Evolutionary conservation across 1,284 basidiomycete species (phyloP).

Genomic region (Malassezia sp.): DNA sequence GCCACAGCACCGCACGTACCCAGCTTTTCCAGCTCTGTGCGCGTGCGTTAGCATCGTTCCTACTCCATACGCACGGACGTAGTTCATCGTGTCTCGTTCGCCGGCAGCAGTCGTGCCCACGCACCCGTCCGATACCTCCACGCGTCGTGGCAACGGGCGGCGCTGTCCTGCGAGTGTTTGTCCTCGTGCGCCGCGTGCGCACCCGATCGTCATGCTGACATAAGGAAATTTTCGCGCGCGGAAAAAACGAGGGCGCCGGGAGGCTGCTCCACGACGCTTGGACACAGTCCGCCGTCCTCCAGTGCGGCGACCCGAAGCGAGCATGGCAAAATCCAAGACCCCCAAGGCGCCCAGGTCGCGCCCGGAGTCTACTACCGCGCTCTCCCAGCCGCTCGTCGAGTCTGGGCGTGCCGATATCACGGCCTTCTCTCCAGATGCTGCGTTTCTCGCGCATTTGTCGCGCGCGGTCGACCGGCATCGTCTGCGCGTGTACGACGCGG

Average conservation of each 20-base stretch:
- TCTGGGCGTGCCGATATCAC: conserved; percentile 54
- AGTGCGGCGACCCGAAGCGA: no score
- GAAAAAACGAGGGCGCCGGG: neutral
- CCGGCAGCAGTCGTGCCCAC: no score
- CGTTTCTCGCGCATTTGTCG: conserved; percentile 58
- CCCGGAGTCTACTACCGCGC: conserved; percentile 50
- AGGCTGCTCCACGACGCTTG: neutral
- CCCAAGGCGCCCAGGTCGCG: conserved; percentile 32
- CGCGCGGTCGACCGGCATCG: conserved; percentile 64
- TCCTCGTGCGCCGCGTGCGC: no score
- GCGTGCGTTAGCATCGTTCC: conserved; percentile 6
- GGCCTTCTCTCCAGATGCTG: conserved; percentile 56
- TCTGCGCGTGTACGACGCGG: conserved; percentile 57
- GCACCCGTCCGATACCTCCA: no score
- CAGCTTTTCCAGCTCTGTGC: conserved; percentile 43
- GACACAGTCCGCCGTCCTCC: no score
- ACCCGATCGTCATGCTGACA: neutral
- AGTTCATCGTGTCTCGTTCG: conserved; percentile 43
- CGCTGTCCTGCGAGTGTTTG: conserved; percentile 4
- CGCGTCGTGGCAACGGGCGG: neutral
- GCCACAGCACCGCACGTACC: no score
- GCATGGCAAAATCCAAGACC: conserved; percentile 31
- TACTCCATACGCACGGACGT: conserved; percentile 25
- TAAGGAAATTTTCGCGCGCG: neutral
- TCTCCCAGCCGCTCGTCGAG: conserved; percentile 55